phyloP scores from a whole-genome alignment of 2,329 filamentous ascomycete species.

The Colletotrichum tropicale region DNA sequence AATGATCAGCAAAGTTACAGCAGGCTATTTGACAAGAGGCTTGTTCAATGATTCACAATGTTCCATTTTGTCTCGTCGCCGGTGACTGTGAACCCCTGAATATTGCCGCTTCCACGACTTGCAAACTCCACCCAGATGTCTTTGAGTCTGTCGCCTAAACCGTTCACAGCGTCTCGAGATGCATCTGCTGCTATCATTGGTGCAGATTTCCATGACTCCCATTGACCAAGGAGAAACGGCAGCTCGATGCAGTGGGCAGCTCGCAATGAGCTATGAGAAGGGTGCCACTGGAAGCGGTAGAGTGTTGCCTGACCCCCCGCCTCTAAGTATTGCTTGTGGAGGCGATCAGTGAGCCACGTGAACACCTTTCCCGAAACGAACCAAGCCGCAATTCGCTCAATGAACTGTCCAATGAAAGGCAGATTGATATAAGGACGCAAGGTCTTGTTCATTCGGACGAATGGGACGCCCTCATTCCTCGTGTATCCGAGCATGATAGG shows the following conservation, averaged over 20 bases:
- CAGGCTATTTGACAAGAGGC: background rate
- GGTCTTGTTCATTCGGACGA: background rate
- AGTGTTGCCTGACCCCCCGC: background rate
- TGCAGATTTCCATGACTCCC: conserved; percentile 22
- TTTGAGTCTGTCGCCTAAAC: conserved; percentile 11
- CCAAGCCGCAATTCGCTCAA: background rate
- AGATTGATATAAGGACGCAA: background rate
- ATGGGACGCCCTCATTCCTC: background rate
- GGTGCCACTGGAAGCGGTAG: conserved; percentile 4
- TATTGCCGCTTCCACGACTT: background rate
- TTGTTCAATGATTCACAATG: background rate
- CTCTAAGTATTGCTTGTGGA: background rate
- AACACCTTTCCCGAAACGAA: background rate
- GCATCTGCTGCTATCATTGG: conserved; percentile 19
- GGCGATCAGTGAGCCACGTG: background rate
- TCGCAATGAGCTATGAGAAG: conserved; percentile 4
- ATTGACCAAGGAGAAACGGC: conserved; percentile 19
- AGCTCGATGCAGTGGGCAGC: conserved; percentile 22
- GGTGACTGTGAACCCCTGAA: background rate
- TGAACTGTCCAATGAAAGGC: background rate
- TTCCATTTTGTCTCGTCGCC: background rate
- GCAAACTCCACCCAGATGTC: conserved; percentile 22
- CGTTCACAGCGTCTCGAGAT: background rate
- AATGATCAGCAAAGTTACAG: too few species aligned
- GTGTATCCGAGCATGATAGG: conserved; percentile 1